Evolutionary conservation across 2,329 filamentous ascomycete species (phyloP), one percentile per base, ranked within the genome.

Genomic region (Didymella lethalis): DNA sequence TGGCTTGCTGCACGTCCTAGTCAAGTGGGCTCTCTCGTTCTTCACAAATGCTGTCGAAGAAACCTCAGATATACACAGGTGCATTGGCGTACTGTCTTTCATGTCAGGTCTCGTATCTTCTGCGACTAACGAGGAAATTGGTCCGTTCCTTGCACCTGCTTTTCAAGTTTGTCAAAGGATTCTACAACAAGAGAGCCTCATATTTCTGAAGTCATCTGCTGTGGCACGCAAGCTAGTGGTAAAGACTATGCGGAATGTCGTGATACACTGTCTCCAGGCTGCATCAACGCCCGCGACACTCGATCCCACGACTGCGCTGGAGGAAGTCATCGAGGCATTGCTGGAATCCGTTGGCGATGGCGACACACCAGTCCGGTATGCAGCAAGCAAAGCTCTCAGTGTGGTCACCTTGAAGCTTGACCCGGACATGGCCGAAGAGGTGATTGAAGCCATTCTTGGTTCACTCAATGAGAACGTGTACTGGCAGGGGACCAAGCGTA

Each of bases 371-470:
- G 93, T 99, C 12, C 85, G 95, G 36, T 86, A 97, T 68, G 90
- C 94, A 31, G 92, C 94, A 20, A 97, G 93, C 75, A 99, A 99
- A 78, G 91, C 93, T 4, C 85, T 98, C 44, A 96, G 93, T 76
- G 85, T 96, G 52, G 88, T 98, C 64, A 90, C 93, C 0, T 81
- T 96, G 49, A 93, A 90, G 65, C 79, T 99, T 7, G 87, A 93
- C 44, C 78, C 86, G 0, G 89, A 90, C 23, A 93, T 97, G 89
- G 92, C 91, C 1, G 85, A 86, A 1, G 90, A 98, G 71, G 90
- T 99, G 11, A 88, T 97, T 12, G 91, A 96, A 59, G 93, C 91
- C 0, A 89, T 98, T 11, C 83, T 97, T 29, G 90, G 90, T 11
- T 84, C 82, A 12, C 80, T 89, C 62, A 82, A 85, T 46, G 87